phyloP scores from a whole-genome alignment of 345 rosid species.

The Triadica sebifera region DNA sequence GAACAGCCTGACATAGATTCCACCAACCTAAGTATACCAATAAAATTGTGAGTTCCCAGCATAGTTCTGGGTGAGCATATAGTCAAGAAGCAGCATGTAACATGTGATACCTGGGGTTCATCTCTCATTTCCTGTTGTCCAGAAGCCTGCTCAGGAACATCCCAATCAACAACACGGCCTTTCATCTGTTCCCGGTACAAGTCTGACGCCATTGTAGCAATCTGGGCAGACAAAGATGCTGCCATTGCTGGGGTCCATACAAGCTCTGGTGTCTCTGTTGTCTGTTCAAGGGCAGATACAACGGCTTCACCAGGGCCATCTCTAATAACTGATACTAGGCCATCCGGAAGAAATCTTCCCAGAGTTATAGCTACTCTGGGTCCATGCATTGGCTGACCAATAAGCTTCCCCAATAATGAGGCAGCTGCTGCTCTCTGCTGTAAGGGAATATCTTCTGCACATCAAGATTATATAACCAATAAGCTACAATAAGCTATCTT shows the following conservation, averaged over 20 bases:
- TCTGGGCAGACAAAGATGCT: slow-evolving; percentile 92
- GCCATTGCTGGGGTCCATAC: slow-evolving; percentile 99
- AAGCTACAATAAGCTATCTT: slow-evolving; percentile 18
- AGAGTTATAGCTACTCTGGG: slow-evolving; percentile 98
- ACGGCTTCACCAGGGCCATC: slow-evolving; percentile 99
- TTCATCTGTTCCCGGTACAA: slow-evolving; percentile 88
- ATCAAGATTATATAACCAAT: slow-evolving; percentile 27
- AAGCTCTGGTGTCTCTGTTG: slow-evolving; percentile 96
- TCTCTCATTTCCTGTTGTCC: slow-evolving; percentile 89
- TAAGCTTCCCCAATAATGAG: slow-evolving; percentile 91
- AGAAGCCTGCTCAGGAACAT: slow-evolving; percentile 93
- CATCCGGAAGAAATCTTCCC: slow-evolving; percentile 97
- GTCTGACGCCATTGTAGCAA: slow-evolving; percentile 92
- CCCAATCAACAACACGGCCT: slow-evolving; percentile 94
- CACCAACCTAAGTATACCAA: slow-evolving; percentile 70
- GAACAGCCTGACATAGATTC: slow-evolving; percentile 90
- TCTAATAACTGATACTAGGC: slow-evolving; percentile 84
- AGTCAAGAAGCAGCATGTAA: slow-evolving; percentile 6
- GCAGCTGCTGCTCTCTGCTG: slow-evolving; percentile 98
- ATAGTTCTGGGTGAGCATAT: neutral
- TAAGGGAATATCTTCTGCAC: slow-evolving; percentile 88
- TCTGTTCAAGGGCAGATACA: slow-evolving; percentile 82
- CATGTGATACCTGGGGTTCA: slow-evolving; percentile 72
- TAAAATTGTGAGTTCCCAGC: slow-evolving; percentile 21
- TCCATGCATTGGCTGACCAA: slow-evolving; percentile 99